phyloP scores from a whole-genome alignment of 2,329 filamentous ascomycete genomes.

The Endothia cerciana region DNA sequence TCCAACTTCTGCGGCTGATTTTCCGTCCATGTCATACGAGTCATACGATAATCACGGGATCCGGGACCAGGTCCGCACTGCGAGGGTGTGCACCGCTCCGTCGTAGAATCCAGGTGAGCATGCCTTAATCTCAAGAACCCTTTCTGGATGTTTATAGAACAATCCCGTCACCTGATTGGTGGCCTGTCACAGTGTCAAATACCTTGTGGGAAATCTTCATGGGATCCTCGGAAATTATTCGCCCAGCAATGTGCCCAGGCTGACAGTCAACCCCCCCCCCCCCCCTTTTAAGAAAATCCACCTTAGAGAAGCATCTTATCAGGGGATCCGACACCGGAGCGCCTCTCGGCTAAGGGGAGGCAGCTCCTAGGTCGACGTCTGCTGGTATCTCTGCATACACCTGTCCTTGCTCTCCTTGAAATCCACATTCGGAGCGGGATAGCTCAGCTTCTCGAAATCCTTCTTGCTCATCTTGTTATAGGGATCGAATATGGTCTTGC shows the following conservation, averaged over 20 bases:
- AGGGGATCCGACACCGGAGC: not conserved
- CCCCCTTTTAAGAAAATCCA: too few species aligned
- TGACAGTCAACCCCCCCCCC: not conserved
- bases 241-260: not conserved
- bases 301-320: not conserved
- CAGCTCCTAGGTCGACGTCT: constrained; percentile 31
- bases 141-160: not conserved
- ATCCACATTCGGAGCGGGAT: constrained; percentile 65
- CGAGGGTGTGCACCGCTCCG: not conserved
- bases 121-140: not conserved
- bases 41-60: constrained; percentile 3
- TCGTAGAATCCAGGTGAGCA: not conserved
- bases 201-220: not conserved
- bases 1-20: not conserved
- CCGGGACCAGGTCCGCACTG: not conserved
- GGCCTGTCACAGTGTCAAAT: not conserved
- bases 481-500: constrained; percentile 68
- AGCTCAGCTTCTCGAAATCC: constrained; percentile 58
- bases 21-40: not conserved
- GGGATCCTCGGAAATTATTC: not conserved
- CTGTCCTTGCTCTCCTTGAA: constrained; percentile 62
- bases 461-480: constrained; percentile 56
- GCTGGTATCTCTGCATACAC: constrained; percentile 66
- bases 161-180: not conserved
- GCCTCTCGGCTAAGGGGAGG: too few species aligned